Evolutionary conservation across 2,329 filamentous ascomycete species (phyloP).

Genomic region (Rasamsonia emersonii): DNA sequence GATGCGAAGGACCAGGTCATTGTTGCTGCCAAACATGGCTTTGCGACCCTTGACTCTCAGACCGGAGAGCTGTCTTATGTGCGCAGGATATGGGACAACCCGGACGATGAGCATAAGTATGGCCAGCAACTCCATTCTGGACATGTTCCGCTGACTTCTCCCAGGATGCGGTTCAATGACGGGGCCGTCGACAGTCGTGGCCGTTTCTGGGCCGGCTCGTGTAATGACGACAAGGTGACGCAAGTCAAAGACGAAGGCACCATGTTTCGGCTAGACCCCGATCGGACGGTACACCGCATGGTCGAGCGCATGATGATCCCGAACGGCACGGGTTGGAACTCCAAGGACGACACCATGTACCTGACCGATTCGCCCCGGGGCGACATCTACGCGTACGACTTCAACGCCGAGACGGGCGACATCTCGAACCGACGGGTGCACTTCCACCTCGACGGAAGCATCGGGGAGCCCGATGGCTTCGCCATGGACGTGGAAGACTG

Average conservation of each 20-base stretch:
- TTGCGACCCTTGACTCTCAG: conserved; percentile 64
- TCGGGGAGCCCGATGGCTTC: conserved; percentile 69
- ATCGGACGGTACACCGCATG: conserved; percentile 51
- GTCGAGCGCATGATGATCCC: conserved; percentile 65
- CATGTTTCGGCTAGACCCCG: conserved; percentile 62
- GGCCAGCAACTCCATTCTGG: conserved; percentile 15
- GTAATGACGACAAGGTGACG: conserved; percentile 70
- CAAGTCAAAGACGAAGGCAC: conserved; percentile 49
- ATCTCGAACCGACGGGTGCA: conserved; percentile 62
- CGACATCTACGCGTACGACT: conserved; percentile 68
- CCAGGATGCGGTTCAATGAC: conserved; percentile 61
- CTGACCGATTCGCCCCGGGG: conserved; percentile 69
- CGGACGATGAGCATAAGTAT: conserved; percentile 39
- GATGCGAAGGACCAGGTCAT: conserved; percentile 52
- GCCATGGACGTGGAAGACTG: conserved; percentile 75
- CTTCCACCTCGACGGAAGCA: conserved; percentile 56
- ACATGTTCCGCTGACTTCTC: conserved; percentile 5
- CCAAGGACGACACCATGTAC: conserved; percentile 65
- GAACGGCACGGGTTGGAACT: conserved; percentile 76
- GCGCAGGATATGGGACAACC: conserved; percentile 47
- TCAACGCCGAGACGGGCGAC: conserved; percentile 53
- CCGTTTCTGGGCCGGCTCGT: conserved; percentile 75
- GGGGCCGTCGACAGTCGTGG: conserved; percentile 72
- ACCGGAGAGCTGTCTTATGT: conserved; percentile 50
- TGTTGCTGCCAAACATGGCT: conserved; percentile 71